Conservation (phyloP, 108 stramenopile genomes). For the Licmophora abbreviata region DNA sequence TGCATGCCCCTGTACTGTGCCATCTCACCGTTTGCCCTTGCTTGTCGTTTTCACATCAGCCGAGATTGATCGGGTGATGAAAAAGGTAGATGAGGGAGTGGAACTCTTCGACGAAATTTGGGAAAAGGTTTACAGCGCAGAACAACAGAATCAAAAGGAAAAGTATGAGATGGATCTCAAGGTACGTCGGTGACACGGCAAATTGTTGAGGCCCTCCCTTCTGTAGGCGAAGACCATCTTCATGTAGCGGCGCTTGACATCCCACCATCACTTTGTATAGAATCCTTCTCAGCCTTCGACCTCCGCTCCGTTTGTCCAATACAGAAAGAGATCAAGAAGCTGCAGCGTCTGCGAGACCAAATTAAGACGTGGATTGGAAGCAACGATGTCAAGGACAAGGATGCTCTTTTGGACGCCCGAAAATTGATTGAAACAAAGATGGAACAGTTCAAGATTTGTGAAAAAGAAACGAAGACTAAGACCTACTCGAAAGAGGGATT, state of each 20-base stretch:
- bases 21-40: background rate
- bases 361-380: slow-evolving; percentile 97
- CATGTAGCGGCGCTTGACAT: no score
- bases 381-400: slow-evolving; percentile 98
- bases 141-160: slow-evolving; percentile 95
- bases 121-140: slow-evolving; percentile 95
- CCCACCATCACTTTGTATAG: no score
- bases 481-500: slow-evolving; percentile 96
- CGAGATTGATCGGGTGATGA: slow-evolving; percentile 91
- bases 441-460: slow-evolving; percentile 98
- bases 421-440: slow-evolving; percentile 95
- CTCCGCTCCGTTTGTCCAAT: no score
- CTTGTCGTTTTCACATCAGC: slow-evolving; percentile 25
- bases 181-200: no score
- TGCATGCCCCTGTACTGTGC: background rate
- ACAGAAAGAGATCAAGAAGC: slow-evolving; percentile 99
- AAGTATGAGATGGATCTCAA: slow-evolving; percentile 98
- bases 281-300: no score
- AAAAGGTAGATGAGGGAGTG: slow-evolving; percentile 97
- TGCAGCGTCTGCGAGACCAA: slow-evolving; percentile 96
- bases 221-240: no score
- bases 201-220: no score
- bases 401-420: slow-evolving; percentile 66
- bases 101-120: slow-evolving; percentile 97
- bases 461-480: slow-evolving; percentile 99